These are phyloP conservation scores for Apiospora koreana DNA, from an alignment of 2,329 filamentous ascomycete species.

Conservation along the genomic window DNA sequence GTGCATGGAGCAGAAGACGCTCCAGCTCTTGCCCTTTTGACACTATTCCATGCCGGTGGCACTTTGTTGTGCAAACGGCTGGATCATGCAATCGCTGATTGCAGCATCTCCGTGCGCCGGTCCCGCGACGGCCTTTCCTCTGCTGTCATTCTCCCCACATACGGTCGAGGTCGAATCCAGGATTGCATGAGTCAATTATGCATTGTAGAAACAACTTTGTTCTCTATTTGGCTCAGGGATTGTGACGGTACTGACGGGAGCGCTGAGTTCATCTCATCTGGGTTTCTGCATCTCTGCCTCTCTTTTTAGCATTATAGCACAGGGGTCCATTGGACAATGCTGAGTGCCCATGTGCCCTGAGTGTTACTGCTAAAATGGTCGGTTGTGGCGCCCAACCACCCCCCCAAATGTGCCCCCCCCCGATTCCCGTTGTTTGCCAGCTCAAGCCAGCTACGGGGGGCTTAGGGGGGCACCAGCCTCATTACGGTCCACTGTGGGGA, in stretches of 20 bases:
- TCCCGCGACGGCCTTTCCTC: neutral
- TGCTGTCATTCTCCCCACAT: neutral
- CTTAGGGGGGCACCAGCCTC: neutral
- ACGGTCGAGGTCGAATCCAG: neutral
- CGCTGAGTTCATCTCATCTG: neutral
- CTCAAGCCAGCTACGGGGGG: neutral
- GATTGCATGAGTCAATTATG: too few species aligned
- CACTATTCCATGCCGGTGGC: neutral
- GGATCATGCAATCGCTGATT: neutral
- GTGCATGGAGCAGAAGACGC: neutral
- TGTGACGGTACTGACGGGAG: neutral
- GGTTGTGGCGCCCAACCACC: constrained; percentile 1
- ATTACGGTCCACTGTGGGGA: neutral
- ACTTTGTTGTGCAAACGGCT: neutral
- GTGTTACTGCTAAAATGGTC: neutral
- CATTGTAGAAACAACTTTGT: too few species aligned
- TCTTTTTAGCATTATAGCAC: neutral
- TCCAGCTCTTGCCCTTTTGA: neutral
- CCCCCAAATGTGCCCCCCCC: neutral
- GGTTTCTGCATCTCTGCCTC: neutral
- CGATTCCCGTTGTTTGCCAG: constrained; percentile 2
- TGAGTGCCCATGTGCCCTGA: neutral
- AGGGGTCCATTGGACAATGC: neutral
- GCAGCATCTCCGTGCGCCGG: too few species aligned
- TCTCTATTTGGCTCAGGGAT: neutral